Evolutionary conservation across 1,284 basidiomycete genomes (phyloP).

Genomic region (Moesziomyces parantarcticus): DNA sequence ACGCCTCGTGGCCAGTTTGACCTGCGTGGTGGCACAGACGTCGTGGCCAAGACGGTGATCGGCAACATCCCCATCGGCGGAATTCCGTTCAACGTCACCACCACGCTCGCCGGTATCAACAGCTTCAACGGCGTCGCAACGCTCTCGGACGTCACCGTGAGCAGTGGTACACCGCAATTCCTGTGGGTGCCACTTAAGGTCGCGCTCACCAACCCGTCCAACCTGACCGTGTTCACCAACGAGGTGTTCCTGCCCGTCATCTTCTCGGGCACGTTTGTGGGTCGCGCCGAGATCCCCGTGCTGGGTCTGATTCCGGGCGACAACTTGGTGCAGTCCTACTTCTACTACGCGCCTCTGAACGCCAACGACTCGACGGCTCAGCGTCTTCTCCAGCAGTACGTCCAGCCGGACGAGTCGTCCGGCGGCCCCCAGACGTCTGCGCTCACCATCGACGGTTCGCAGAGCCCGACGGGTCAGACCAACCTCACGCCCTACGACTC

Average conservation of each 20-base stretch:
- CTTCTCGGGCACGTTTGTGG: slow-evolving; percentile 72
- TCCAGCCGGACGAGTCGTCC: slow-evolving; percentile 46
- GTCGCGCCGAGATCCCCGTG: slow-evolving; percentile 69
- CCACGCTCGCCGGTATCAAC: slow-evolving; percentile 72
- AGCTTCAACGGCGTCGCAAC: slow-evolving; percentile 56
- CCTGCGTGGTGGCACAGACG: slow-evolving; percentile 74
- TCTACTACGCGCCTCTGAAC: slow-evolving; percentile 76
- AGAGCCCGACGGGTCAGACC: slow-evolving; percentile 21
- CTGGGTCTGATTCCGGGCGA: slow-evolving; percentile 74
- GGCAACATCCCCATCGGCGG: slow-evolving; percentile 77
- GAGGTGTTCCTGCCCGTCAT: slow-evolving; percentile 75
- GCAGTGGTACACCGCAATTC: slow-evolving; percentile 46
- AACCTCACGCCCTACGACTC: slow-evolving; percentile 76
- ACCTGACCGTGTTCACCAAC: slow-evolving; percentile 76
- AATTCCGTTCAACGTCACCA: slow-evolving; percentile 75
- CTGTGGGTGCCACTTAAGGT: slow-evolving; percentile 41
- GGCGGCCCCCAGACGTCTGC: slow-evolving; percentile 17
- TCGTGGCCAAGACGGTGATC: slow-evolving; percentile 76
- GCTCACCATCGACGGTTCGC: slow-evolving; percentile 40
- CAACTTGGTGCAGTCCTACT: slow-evolving; percentile 74
- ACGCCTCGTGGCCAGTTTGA: slow-evolving; percentile 71
- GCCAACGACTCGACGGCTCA: slow-evolving; percentile 77
- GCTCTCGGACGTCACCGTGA: slow-evolving; percentile 69
- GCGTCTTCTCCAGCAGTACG: slow-evolving; percentile 61
- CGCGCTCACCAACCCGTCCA: slow-evolving; percentile 53